Evolutionary conservation across 2,329 filamentous ascomycete genomes (phyloP).

Genomic region (Scedosporium minutisporum): DNA sequence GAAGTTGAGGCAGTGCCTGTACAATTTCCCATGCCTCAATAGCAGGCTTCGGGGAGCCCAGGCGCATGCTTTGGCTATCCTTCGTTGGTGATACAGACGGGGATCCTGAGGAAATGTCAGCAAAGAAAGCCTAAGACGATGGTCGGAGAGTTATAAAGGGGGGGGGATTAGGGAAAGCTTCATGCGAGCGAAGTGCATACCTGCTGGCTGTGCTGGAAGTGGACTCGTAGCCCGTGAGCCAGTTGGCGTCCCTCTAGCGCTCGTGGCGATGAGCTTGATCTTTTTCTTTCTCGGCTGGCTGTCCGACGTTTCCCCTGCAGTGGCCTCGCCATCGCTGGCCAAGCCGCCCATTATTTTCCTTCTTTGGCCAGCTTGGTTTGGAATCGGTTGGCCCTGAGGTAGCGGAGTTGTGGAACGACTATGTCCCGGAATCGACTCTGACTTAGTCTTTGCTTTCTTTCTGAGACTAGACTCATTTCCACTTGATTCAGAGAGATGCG

Average conservation of each 20-base stretch:
- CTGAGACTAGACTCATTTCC: constrained; percentile 82
- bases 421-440: constrained; percentile 32
- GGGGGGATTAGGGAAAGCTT: constrained; percentile 10
- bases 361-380: constrained; percentile 25
- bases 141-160: background rate
- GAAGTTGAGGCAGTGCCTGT: constrained; percentile 37
- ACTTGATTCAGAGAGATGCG: constrained; percentile 80
- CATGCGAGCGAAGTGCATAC: constrained; percentile 22
- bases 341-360: constrained; percentile 43
- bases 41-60: constrained; percentile 11
- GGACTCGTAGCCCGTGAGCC: constrained; percentile 56
- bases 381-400: constrained; percentile 19
- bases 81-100: constrained; percentile 2
- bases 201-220: constrained; percentile 26
- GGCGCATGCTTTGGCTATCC: constrained; percentile 1
- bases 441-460: constrained; percentile 63
- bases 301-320: constrained; percentile 58
- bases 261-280: constrained; percentile 39
- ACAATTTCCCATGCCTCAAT: constrained; percentile 45
- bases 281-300: constrained; percentile 40
- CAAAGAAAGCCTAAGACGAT: background rate
- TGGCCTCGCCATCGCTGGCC: constrained; percentile 64
- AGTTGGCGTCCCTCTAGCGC: constrained; percentile 40
- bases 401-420: constrained; percentile 49
- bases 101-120: constrained; percentile 8